These are phyloP conservation scores for Verticillium albo-atrum DNA, from an alignment of 2,329 filamentous ascomycete genomes.

Conservation along the genomic window DNA sequence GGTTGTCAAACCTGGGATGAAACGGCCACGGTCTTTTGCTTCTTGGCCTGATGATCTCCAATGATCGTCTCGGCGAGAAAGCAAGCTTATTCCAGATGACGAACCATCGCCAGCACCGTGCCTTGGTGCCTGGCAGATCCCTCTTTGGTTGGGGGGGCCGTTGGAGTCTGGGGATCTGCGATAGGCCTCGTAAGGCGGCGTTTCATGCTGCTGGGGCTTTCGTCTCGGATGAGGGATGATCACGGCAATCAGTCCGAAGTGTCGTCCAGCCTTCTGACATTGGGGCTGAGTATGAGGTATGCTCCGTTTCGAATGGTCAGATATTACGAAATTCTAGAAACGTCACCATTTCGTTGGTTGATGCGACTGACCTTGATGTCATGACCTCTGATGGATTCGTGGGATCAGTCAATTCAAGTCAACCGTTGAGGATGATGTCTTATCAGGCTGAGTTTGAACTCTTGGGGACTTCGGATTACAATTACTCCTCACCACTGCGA, in stretches of 20 bases:
- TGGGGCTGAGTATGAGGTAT: background rate
- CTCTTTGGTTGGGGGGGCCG: background rate
- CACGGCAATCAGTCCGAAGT: background rate
- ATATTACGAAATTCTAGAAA: too few species aligned
- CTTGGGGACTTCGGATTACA: too few species aligned
- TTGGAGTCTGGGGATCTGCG: background rate
- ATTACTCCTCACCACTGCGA: too few species aligned
- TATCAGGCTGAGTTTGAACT: too few species aligned
- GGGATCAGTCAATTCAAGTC: too few species aligned
- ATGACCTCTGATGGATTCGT: too few species aligned
- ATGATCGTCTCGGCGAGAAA: background rate
- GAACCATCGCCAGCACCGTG: background rate
- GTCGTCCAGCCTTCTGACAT: background rate
- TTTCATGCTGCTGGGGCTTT: background rate
- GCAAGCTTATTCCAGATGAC: background rate
- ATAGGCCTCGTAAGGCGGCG: background rate
- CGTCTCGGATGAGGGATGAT: background rate
- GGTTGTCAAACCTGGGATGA: background rate
- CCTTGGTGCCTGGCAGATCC: background rate
- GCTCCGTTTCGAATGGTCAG: background rate
- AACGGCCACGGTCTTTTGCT: background rate
- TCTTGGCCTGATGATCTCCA: background rate
- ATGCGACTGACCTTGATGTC: too few species aligned
- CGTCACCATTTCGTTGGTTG: too few species aligned
- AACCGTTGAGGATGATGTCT: too few species aligned